Evolutionary conservation across 164 flowering plant species (phyloP), one percentile per base, ranked within the genome.

Genomic region (Paratinospora sagittata): DNA sequence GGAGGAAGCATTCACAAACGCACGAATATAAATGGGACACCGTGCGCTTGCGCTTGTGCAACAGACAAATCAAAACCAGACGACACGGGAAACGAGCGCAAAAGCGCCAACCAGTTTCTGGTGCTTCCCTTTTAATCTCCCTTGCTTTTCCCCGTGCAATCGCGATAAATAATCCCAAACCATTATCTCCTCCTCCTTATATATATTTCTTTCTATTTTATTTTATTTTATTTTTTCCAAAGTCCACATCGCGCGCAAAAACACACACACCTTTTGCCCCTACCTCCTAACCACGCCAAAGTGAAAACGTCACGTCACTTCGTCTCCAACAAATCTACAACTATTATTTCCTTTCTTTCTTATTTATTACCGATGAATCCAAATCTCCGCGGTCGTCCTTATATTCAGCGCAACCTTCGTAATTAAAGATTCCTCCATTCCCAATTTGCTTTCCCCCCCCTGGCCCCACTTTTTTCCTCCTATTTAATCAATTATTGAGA

Each of bases 1-100:
- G 61, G 61, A 55, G 61, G 61, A 55, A 55, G 61, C 61, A 55
- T 55, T 55, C 61, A 55, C 26, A 55, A 55, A n/a, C 61, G 23
- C 61, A 55, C 61, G 61, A 55, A 55, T 55, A 55, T 55, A n/a
- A 19, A 55, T 55, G 61, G 24, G 61, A 55, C 61, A 55, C 61
- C 61, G 24, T 43, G 47, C 47, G 47, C 47, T 43, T 11, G 47
- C 47, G 12, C 14, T 43, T 11, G 14, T 11, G 47, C 47, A 43
- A 55, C 61, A n/a, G 61, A 55, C 61, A 55, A 55, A 55, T 21
- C 21, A 55, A 55, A 55, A 55, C 24, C 11, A 55, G 61, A 55
- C 24, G 26, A 21, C 26, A 55, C 61, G 61, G 61, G 61, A 55
- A 55, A 55, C 61, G 61, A 55, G 61, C 26, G 24, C 61, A 55